A percentile compares a stretch with the other conserved stretches of the same genome.
phyloP scores from a whole-genome alignment of 2,329 filamentous ascomycete species.

The Amauroascus verrucosus region DNA sequence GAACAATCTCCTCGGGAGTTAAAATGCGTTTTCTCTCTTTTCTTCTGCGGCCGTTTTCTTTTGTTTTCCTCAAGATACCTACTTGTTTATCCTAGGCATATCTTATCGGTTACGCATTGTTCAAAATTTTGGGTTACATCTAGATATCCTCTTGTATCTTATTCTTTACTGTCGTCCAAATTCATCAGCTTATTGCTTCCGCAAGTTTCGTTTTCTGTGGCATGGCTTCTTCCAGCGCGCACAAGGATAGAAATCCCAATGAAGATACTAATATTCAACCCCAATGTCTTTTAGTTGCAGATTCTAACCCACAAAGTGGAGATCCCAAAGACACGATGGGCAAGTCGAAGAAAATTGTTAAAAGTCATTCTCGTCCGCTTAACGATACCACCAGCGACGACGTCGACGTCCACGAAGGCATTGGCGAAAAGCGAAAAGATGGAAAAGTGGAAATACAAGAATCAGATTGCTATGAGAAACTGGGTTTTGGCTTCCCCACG shows the following conservation, averaged over 20 bases:
- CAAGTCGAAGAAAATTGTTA: neutral
- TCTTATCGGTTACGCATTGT: neutral
- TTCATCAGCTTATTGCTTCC: neutral
- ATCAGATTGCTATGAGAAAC: conserved; percentile 52
- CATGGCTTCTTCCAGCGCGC: neutral
- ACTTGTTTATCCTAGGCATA: neutral
- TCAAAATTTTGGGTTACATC: neutral
- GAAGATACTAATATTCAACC: neutral
- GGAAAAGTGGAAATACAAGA: conserved; percentile 32
- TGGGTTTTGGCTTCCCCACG: conserved; percentile 51
- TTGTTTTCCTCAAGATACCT: neutral
- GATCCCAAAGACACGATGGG: too few relatives aligned
- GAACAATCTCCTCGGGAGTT: neutral
- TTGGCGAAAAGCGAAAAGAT: neutral
- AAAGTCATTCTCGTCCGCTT: too few relatives aligned
- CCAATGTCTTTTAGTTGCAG: neutral
- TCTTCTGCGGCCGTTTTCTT: neutral
- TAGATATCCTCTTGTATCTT: conserved; percentile 4
- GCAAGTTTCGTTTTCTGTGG: neutral
- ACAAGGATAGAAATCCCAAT: too few relatives aligned
- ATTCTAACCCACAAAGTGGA: neutral
- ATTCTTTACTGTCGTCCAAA: neutral
- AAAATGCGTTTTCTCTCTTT: neutral
- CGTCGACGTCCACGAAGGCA: neutral
- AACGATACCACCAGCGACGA: neutral